A percentile compares a stretch with the other conserved stretches of the same genome.
Evolutionary conservation across 768 basidiomycete species (phyloP).

Genomic region (Mycena galopus): DNA sequence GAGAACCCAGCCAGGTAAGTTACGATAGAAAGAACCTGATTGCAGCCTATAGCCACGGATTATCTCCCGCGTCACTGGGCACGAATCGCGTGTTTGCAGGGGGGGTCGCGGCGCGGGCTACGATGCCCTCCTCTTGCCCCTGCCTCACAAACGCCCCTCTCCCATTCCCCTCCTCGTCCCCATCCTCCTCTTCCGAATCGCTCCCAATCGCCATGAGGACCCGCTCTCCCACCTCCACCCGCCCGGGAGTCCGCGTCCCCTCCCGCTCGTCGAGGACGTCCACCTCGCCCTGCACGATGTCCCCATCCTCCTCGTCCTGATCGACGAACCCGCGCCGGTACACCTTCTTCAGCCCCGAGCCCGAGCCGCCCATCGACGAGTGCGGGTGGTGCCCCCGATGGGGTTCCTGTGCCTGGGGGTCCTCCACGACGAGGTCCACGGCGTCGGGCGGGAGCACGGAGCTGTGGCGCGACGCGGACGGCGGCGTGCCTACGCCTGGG

Average conservation of each 20-base stretch:
- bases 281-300: constrained; percentile 53
- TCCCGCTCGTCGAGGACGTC: constrained; percentile 52
- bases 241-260: constrained; percentile 38
- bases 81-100: constrained; percentile 4
- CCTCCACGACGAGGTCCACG: constrained; percentile 90
- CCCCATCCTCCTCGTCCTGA: constrained; percentile 48
- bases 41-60: constrained; percentile 3
- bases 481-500: constrained; percentile 38
- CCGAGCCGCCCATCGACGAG: constrained; percentile 52
- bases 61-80: not conserved
- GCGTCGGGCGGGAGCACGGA: constrained; percentile 76
- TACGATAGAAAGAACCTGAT: not conserved
- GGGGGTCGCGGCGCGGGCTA: not conserved
- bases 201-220: constrained; percentile 50
- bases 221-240: constrained; percentile 59
- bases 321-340: constrained; percentile 64
- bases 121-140: constrained; percentile 6
- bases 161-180: constrained; percentile 42
- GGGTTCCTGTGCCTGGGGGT: constrained; percentile 62
- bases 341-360: constrained; percentile 62
- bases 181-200: constrained; percentile 44
- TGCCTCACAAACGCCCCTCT: constrained; percentile 40
- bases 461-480: constrained; percentile 45
- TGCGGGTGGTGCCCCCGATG: constrained; percentile 42
- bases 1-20: not conserved